These are phyloP conservation scores for Candida sakaeoensis DNA, from an alignment of 805 yeast genomes.

Conservation along the genomic window DNA sequence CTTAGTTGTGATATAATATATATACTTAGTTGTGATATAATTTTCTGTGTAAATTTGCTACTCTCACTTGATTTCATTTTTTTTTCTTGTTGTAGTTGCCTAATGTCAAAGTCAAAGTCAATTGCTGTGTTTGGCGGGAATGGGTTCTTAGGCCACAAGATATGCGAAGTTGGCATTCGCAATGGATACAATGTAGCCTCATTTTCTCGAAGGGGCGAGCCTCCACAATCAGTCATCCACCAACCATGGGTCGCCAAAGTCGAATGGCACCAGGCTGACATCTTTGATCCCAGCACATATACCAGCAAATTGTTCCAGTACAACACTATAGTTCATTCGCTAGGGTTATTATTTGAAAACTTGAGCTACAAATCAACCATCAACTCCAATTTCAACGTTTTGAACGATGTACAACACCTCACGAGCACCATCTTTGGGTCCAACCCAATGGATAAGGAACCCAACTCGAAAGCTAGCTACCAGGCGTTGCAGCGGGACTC, in stretches of 20 bases:
- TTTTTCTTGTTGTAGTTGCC: no score
- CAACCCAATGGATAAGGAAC: constrained; percentile 57
- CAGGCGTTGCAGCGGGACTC: constrained; percentile 66
- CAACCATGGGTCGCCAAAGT: constrained; percentile 55
- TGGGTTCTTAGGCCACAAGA: constrained; percentile 70
- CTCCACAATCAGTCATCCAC: constrained; percentile 30
- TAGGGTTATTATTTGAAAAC: constrained; percentile 74
- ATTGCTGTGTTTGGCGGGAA: constrained; percentile 81
- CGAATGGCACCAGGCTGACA: constrained; percentile 63
- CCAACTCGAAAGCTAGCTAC: constrained; percentile 42
- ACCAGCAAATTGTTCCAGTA: constrained; percentile 42
- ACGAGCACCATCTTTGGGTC: constrained; percentile 41
- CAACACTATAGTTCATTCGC: constrained; percentile 73
- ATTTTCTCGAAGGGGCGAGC: constrained; percentile 60
- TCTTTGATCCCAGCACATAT: constrained; percentile 64
- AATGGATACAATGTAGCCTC: constrained; percentile 67
- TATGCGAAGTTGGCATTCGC: constrained; percentile 64
- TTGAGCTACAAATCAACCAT: constrained; percentile 59
- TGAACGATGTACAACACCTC: constrained; percentile 27
- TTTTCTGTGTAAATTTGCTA: no score
- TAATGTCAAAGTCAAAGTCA: constrained; percentile 18
- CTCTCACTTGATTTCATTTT: not conserved
- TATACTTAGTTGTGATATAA: not conserved
- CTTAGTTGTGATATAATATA: not conserved
- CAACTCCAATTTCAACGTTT: constrained; percentile 37